These are phyloP conservation scores for Trypanosoma brucei DNA, from an alignment of 208 protist genomes.

Conservation along the genomic window DNA sequence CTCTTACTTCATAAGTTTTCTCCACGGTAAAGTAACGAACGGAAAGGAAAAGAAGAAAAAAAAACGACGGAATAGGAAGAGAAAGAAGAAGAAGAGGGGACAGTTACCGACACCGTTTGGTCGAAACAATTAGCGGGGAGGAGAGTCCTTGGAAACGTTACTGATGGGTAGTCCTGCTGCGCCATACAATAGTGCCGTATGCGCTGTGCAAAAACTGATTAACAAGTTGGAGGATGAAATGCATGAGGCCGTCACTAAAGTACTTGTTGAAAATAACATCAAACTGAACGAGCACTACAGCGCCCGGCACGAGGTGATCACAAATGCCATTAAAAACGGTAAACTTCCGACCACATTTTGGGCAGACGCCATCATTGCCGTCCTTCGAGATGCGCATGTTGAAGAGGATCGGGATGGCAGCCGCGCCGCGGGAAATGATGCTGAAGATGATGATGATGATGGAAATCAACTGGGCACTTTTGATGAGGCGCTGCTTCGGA, in stretches of 20 bases:
- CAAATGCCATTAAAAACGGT: constrained; percentile 36
- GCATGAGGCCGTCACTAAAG: constrained; percentile 35
- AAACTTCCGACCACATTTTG: constrained; percentile 58
- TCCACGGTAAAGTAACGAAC: too few relatives aligned
- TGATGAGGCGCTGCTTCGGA: constrained; percentile 50
- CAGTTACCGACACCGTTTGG: too few relatives aligned
- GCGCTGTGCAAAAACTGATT: constrained; percentile 44
- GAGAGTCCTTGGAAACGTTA: too few relatives aligned
- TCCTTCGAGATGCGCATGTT: constrained; percentile 7
- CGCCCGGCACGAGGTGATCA: constrained; percentile 29
- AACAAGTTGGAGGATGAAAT: constrained; percentile 56
- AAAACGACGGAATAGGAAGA: too few relatives aligned
- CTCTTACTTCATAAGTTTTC: too few relatives aligned
- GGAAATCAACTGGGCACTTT: constrained; percentile 60
- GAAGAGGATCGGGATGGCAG: not conserved
- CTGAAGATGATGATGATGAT: constrained; percentile 22
- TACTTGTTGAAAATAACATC: constrained; percentile 31
- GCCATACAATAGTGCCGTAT: not conserved
- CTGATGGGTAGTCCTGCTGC: not conserved
- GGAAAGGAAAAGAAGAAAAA: too few relatives aligned
- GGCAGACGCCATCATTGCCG: constrained; percentile 48
- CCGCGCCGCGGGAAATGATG: not conserved
- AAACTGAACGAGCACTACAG: constrained; percentile 45
- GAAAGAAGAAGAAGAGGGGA: too few relatives aligned
- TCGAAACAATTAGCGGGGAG: too few relatives aligned